Evolutionary conservation across 169 alveolate genomes (phyloP).

Genomic region (Eimeria sp.): DNA sequence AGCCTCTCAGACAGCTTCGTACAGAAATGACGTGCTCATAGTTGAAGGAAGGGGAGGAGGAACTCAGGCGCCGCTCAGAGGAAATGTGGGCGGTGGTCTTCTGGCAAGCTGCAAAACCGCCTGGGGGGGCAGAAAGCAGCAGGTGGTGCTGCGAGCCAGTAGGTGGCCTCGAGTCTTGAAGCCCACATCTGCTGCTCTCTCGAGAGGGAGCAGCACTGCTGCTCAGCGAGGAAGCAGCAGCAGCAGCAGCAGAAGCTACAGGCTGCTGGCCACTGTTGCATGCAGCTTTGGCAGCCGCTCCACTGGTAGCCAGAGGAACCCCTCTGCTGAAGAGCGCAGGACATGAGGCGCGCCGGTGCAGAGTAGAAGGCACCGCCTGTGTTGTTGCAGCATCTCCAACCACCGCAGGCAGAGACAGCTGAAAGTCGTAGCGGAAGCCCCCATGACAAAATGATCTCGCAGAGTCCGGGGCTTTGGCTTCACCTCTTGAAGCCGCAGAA

Average conservation of each 20-base stretch:
- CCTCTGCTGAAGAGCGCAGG: not conserved
- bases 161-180: not conserved
- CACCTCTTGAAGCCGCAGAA: not conserved
- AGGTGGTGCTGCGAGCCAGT: not conserved
- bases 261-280: not conserved
- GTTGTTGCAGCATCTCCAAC: not conserved
- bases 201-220: not conserved
- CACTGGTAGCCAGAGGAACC: not conserved
- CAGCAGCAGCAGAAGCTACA: not conserved
- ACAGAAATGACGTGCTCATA: not conserved
- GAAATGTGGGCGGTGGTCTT: not conserved
- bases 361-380: not conserved
- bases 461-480: not conserved
- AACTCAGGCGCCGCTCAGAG: not conserved
- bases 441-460: not conserved
- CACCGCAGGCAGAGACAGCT: not conserved
- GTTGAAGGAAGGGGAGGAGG: not conserved
- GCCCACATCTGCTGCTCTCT: not conserved
- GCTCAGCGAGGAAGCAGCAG: not conserved
- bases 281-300: not conserved
- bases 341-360: not conserved
- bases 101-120: not conserved
- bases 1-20: not conserved
- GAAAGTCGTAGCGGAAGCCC: not conserved
- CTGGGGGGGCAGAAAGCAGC: not conserved